These are phyloP conservation scores for Spiromastix sp. DNA, from an alignment of 2,329 filamentous ascomycete genomes.

Conservation along the genomic window DNA sequence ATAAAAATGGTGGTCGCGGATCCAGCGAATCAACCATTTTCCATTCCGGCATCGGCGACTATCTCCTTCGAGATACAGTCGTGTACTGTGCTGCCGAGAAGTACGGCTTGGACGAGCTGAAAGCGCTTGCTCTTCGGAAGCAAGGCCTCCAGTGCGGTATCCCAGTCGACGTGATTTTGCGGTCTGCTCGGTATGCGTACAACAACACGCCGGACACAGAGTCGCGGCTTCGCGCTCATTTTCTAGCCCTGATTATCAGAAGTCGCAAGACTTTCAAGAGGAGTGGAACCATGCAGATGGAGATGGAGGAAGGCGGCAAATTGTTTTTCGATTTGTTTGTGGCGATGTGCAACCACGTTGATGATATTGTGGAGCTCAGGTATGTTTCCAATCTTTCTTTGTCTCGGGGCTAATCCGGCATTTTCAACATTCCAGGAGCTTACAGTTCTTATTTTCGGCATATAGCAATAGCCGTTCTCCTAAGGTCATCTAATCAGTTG, in stretches of 20 bases:
- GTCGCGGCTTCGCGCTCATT: constrained; percentile 87
- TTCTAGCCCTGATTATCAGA: constrained; percentile 93
- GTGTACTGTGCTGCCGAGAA: constrained; percentile 88
- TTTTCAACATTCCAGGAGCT: constrained; percentile 12
- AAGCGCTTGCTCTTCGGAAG: constrained; percentile 83
- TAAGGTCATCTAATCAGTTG: constrained; percentile 41
- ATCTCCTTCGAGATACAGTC: constrained; percentile 82
- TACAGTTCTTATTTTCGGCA: constrained; percentile 10
- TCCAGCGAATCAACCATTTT: constrained; percentile 67
- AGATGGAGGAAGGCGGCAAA: constrained; percentile 92
- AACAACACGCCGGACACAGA: constrained; percentile 89
- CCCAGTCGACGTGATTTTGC: constrained; percentile 81
- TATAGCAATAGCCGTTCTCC: constrained; percentile 42
- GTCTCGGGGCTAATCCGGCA: constrained; percentile 9
- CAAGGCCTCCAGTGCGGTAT: constrained; percentile 89
- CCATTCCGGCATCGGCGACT: constrained; percentile 61
- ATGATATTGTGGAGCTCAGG: constrained; percentile 84
- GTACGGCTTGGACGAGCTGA: constrained; percentile 86
- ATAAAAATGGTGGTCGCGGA: constrained; percentile 48
- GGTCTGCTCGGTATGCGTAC: constrained; percentile 90
- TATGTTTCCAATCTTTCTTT: constrained; percentile 38
- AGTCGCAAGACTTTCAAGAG: constrained; percentile 96
- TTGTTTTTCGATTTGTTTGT: constrained; percentile 98
- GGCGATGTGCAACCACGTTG: constrained; percentile 95
- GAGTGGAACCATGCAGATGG: constrained; percentile 96